Base-by-base conservation (phyloP, 768 basidiomycete genomes). In the Baorangia bicolor region DNA sequence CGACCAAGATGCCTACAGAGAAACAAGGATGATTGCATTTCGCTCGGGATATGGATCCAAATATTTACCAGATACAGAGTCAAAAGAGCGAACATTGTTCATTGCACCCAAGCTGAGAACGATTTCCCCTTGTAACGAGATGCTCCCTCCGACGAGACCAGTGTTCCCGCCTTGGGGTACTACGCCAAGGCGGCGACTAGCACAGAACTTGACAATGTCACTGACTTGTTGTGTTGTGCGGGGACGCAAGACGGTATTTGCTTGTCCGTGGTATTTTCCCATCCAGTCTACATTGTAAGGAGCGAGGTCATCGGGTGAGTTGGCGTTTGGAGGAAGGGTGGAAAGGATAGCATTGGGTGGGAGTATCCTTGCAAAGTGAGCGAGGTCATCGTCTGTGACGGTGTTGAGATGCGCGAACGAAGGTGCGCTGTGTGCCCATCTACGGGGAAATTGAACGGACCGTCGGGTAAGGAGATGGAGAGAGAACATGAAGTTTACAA, bases 121-220 rank as follows among this genome's bases (percentile, higher is more conserved):
- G 58, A 98, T 73, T 73, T 99, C 97, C 69, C 95, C 88, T 61
- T 84, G 77, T 37, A 94, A 69, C 0, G 97, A 96, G 12, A 96
- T 90, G 58, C 94, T 86, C 35, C 97, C 97, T 53, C 95, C 97
- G 35, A 99, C 97, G 13, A 99, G 82, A 16, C 97, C 97, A 0
- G 97, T 99, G 75, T 99, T 99, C 43, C 97, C 97, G 44, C 97
- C 96, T 72, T 99, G 97, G 2, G 97, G 97, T 2, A 97, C 94
- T 51, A 98, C 82, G n/a, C 87, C 87, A 39, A 99, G 89, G 51
- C 82, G 80, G 53, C 84, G 80, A 51, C 87, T 78, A 63, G 87
- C 84, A 73, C 97, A 98, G 78, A 87, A 92, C 68, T 86, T 87
- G 67, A 98, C 78, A 51, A 98, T 89, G 62, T 88, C 77, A 70